Evolutionary conservation across 768 basidiomycete species (phyloP).

Genomic region (Pleurotus salmoneostramineus): DNA sequence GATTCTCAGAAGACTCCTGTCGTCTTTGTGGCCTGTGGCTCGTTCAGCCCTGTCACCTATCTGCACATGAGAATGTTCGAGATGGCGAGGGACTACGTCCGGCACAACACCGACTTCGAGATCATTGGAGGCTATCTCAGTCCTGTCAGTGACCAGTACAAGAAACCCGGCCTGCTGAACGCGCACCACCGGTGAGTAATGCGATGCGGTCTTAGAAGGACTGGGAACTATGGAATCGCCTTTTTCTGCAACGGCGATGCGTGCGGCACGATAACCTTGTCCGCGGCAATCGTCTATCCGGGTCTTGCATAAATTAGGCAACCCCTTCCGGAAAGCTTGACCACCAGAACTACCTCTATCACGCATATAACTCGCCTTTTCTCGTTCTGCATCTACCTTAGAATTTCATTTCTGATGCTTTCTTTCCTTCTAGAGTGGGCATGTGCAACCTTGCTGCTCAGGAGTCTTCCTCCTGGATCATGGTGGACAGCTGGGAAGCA

Average conservation of each 20-base stretch:
- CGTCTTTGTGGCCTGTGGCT: slow-evolving; percentile 95
- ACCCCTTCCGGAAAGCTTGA: slow-evolving; percentile 5
- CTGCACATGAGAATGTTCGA: slow-evolving; percentile 99
- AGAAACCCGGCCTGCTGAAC: slow-evolving; percentile 90
- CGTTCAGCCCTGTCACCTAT: slow-evolving; percentile 97
- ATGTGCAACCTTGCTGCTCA: slow-evolving; percentile 91
- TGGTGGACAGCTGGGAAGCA: slow-evolving; percentile 98
- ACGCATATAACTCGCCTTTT: not conserved
- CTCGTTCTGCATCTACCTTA: not conserved
- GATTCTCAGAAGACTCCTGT: slow-evolving; percentile 76
- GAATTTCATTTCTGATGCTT: not conserved
- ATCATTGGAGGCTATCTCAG: slow-evolving; percentile 95
- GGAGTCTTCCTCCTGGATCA: slow-evolving; percentile 89
- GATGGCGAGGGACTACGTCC: slow-evolving; percentile 96
- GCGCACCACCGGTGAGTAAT: slow-evolving; percentile 79
- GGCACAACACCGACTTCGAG: slow-evolving; percentile 89
- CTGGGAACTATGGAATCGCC: not conserved
- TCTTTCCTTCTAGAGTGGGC: slow-evolving; percentile 48
- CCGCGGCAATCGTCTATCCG: slow-evolving; percentile 16
- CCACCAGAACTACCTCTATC: not conserved
- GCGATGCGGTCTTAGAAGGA: slow-evolving; percentile 6
- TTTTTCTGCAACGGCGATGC: not conserved
- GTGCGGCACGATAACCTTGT: not conserved
- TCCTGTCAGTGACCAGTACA: slow-evolving; percentile 94
- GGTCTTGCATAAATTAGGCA: slow-evolving; percentile 13